These are phyloP conservation scores for Pythium sp. DNA, from an alignment of 352 stramenopile species.

Conservation along the genomic window DNA sequence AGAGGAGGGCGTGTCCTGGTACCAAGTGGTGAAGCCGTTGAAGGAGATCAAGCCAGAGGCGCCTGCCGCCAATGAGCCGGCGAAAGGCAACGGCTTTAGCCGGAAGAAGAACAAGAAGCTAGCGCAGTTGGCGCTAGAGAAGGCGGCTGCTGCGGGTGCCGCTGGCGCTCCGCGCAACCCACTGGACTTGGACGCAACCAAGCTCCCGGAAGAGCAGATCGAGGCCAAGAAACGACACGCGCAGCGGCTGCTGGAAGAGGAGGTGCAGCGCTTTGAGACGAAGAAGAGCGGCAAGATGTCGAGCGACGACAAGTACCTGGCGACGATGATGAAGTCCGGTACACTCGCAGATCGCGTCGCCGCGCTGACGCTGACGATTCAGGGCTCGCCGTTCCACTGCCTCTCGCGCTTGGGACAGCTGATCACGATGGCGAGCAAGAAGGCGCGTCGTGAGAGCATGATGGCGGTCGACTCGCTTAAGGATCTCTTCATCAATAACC, in stretches of 20 bases:
- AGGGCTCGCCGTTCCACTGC: conserved; percentile 79
- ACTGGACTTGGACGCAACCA: conserved; percentile 17
- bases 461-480: conserved; percentile 92
- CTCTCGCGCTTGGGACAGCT: conserved; percentile 76
- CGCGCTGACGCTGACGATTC: conserved; percentile 86
- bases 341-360: conserved; percentile 91
- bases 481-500: conserved; percentile 92
- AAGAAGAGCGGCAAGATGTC: conserved; percentile 72
- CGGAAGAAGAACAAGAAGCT: conserved; percentile 21
- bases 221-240: conserved; percentile 48
- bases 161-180: neutral
- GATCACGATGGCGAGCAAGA: conserved; percentile 89
- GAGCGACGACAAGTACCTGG: conserved; percentile 84
- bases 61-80: neutral
- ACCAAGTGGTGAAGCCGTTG: conserved; percentile 21
- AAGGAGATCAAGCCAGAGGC: conserved; percentile 12
- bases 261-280: conserved; percentile 55
- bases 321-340: conserved; percentile 86
- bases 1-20: conserved; percentile 38
- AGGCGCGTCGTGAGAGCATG: conserved; percentile 82
- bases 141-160: neutral
- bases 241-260: conserved; percentile 53
- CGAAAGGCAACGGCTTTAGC: conserved; percentile 11
- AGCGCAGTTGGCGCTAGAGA: neutral
- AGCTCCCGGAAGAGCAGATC: conserved; percentile 22